Percentiles rank a stretch among this genome's conserved stretches.
Conservation (phyloP, 2,329 filamentous ascomycete species). For the Scytalidium sp. region DNA sequence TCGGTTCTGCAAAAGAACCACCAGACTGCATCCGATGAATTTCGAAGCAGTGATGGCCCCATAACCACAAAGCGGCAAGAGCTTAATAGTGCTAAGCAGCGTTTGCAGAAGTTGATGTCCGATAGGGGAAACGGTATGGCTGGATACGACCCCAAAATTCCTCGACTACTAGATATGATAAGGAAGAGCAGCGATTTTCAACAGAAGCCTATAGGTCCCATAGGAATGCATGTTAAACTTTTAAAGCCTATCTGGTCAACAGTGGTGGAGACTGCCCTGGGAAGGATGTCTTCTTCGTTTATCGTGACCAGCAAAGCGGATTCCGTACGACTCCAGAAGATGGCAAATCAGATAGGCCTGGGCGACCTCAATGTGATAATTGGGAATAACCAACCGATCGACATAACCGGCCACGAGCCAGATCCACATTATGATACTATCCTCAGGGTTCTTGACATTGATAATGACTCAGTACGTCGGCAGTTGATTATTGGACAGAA, state of each 20-base stretch:
- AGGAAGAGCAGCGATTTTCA: conserved; percentile 66
- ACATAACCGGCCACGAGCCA: conserved; percentile 70
- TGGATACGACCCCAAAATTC: conserved; percentile 63
- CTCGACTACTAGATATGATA: conserved; percentile 65
- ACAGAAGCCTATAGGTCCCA: conserved; percentile 74
- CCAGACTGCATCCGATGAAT: conserved; percentile 28
- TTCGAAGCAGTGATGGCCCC: conserved; percentile 30
- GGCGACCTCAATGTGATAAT: conserved; percentile 59
- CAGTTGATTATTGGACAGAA: conserved; percentile 78
- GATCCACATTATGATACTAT: conserved; percentile 71
- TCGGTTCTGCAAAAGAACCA: conserved; percentile 32
- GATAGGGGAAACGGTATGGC: conserved; percentile 58
- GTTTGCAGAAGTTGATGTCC: conserved; percentile 49
- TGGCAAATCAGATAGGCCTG: conserved; percentile 58
- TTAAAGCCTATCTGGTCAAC: conserved; percentile 78
- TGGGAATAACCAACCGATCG: conserved; percentile 49
- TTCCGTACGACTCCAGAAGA: conserved; percentile 59
- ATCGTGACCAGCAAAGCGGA: conserved; percentile 78
- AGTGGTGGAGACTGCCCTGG: conserved; percentile 75
- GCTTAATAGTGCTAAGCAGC: conserved; percentile 47
- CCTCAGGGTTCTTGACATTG: conserved; percentile 76
- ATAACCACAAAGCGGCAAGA: conserved; percentile 48
- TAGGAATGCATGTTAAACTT: conserved; percentile 76
- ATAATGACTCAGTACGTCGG: conserved; percentile 73
- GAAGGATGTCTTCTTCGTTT: conserved; percentile 69